Evolutionary conservation across 306 rosid species (phyloP), one percentile per base, ranked within the genome.

Genomic region (Rosa multiflora): DNA sequence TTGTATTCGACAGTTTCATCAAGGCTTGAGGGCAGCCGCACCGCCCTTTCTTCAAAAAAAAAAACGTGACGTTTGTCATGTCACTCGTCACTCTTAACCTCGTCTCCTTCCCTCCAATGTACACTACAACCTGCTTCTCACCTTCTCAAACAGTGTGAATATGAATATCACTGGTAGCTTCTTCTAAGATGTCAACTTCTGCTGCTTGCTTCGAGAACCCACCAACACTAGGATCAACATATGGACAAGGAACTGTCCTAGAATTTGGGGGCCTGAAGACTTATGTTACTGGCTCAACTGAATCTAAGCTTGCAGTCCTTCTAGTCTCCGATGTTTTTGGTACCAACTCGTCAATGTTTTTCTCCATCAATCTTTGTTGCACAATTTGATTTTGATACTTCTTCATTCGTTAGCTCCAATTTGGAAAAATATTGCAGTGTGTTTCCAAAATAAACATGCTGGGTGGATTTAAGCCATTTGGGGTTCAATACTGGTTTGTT

Each of bases 321-420:
- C 88, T 90, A 0, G 66, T 86, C 76, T 88, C 87, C 21, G 89
- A 90, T 69, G 76, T 80, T 8, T 85, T 81, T 75, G 90, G 92
- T 90, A 80, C 79, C 42, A 3, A 40, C 17, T 9, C 56, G 73
- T 79, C 48, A 3, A 35, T 13, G 2, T 43, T 39, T 53, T 51
- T 75, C 43, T 44, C 18, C 51, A 12, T 42, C n/a, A 17, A 3
- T 76, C 78, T 70, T 62, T 66, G 14, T 55, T 63, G 17, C 55
- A 32, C 79, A 14, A 10, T 10, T 20, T 14, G 10, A 4, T 58
- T n/a, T 49, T 3, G 42, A 12, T 47, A 20, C 20, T 39, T 13
- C 42, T 64, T 46, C 58, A 17, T 17, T 15, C n/a, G 23, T 42
- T 11, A 74, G 51, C 1, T 75, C 26, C 26, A 58, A 40, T n/a